These are phyloP conservation scores for Eucalyptus victrix DNA, from an alignment of 345 rosid genomes.

Conservation along the genomic window DNA sequence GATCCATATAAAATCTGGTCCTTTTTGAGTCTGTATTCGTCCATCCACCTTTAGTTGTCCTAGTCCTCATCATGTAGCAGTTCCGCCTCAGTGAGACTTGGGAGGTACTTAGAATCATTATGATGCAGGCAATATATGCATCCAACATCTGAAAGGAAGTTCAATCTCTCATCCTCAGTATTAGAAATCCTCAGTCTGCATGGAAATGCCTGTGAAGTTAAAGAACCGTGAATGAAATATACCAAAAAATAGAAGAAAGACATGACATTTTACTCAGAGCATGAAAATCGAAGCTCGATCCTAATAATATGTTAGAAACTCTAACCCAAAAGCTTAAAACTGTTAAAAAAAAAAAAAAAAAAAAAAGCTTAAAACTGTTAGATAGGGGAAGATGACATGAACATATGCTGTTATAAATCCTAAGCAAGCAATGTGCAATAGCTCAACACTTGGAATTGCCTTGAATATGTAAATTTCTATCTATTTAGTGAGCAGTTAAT, in stretches of 20 bases:
- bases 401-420: not conserved
- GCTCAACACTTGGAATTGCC: not conserved
- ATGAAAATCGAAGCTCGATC: not conserved
- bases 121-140: not conserved
- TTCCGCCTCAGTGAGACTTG: not conserved
- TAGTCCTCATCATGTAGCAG: not conserved
- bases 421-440: not conserved
- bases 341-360: no score
- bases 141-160: not conserved
- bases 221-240: not conserved
- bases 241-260: not conserved
- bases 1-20: not conserved
- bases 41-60: not conserved
- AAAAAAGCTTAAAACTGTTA: not conserved
- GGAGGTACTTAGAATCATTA: not conserved
- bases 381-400: not conserved
- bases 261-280: not conserved
- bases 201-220: not conserved
- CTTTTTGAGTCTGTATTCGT: not conserved
- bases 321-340: not conserved
- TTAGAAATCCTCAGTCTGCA: not conserved
- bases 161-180: not conserved
- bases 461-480: not conserved
- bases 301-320: not conserved
- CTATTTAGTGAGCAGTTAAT: not conserved